Conservation (phyloP, 2,329 filamentous ascomycete genomes). For the Graphilbum fragrans region DNA sequence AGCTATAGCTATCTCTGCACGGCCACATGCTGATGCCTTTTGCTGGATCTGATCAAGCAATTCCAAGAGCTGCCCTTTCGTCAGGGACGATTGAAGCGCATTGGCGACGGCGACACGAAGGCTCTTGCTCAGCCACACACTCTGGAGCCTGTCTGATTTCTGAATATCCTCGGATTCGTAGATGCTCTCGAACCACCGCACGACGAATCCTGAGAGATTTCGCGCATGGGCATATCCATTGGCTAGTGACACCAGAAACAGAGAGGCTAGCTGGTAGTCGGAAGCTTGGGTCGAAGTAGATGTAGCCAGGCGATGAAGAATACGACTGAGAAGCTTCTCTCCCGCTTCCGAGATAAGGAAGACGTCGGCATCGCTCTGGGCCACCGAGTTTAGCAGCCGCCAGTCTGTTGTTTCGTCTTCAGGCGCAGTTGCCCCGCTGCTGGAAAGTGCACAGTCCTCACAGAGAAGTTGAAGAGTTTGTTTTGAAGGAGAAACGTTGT, state of each 20-base stretch:
- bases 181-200: constrained; percentile 26
- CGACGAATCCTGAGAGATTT: constrained; percentile 31
- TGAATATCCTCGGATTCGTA: constrained; percentile 19
- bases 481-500: constrained; percentile 21
- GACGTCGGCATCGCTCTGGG: constrained; percentile 33
- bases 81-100: constrained; percentile 29
- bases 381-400: constrained; percentile 26
- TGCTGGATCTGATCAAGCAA: constrained; percentile 29
- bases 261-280: constrained; percentile 10
- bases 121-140: constrained; percentile 16
- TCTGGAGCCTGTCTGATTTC: constrained; percentile 2
- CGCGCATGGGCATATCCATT: constrained; percentile 31
- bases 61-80: constrained; percentile 28
- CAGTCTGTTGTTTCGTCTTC: constrained; percentile 22
- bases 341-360: constrained; percentile 28
- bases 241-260: constrained; percentile 28
- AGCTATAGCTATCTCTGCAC: background rate
- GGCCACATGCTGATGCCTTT: background rate
- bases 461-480: constrained; percentile 30
- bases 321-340: constrained; percentile 23
- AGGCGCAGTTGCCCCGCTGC: background rate
- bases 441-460: constrained; percentile 25
- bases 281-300: constrained; percentile 10
- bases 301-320: constrained; percentile 21
- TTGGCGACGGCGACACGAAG: constrained; percentile 13